A percentile compares a stretch with the other conserved stretches of the same genome.
These are phyloP conservation scores for Aspergillus sp. DNA, from an alignment of 2,329 filamentous ascomycete genomes.

Conservation along the genomic window DNA sequence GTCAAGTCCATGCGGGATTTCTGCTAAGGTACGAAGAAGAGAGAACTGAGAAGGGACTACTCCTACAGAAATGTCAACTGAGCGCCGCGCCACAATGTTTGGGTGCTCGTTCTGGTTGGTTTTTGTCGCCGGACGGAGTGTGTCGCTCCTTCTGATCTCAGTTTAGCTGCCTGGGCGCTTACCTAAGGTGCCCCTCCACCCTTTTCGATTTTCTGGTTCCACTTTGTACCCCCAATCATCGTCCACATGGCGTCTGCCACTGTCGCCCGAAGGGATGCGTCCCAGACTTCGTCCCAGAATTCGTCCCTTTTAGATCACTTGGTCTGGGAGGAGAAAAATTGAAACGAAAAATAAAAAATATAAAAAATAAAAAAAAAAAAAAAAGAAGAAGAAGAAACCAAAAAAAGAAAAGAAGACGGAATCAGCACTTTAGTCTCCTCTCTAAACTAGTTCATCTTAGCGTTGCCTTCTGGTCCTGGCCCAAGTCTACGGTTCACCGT, in stretches of 20 bases:
- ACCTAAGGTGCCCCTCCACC: neutral
- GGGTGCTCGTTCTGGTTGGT: too few species aligned
- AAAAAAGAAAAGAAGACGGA: neutral
- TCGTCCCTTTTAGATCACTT: too few species aligned
- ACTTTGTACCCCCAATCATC: conserved; percentile 11
- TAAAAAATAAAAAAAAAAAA: conserved; percentile 1
- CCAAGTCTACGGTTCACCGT: conserved; percentile 17
- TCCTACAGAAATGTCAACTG: too few species aligned
- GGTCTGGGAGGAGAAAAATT: too few species aligned
- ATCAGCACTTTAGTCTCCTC: conserved; percentile 1
- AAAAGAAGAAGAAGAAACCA: neutral
- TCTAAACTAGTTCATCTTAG: neutral
- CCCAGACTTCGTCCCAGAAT: too few species aligned
- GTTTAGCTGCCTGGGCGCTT: neutral
- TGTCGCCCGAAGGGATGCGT: neutral
- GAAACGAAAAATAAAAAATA: conserved; percentile 4
- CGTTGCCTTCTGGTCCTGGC: conserved; percentile 3
- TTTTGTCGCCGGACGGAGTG: too few species aligned
- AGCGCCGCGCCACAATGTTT: too few species aligned
- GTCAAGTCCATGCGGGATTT: conserved; percentile 17
- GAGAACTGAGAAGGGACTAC: too few species aligned
- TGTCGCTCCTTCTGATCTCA: neutral
- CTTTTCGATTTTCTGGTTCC: neutral
- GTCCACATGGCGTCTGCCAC: conserved; percentile 3
- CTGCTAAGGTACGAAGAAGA: neutral